These are phyloP conservation scores for Metrosideros polymorpha DNA, from an alignment of 441 rosid species.

Conservation along the genomic window DNA sequence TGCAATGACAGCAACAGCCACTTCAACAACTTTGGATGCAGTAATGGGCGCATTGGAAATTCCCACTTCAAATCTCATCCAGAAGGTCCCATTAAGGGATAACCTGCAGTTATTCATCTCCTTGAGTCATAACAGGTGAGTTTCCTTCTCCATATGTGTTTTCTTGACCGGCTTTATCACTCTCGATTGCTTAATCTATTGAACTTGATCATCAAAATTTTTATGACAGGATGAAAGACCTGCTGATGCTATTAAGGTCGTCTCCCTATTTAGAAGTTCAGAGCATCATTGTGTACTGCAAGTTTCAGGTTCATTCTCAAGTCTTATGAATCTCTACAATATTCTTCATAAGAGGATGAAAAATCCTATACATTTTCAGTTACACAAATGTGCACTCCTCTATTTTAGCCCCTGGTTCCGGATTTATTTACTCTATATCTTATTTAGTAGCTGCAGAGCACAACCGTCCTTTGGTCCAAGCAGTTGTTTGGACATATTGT, in stretches of 20 bases:
- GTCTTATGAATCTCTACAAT: neutral
- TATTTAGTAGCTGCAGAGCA: neutral
- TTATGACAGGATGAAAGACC: conserved; percentile 66
- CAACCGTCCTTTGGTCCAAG: neutral
- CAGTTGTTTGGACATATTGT: neutral
- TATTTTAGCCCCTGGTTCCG: neutral
- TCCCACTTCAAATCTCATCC: conserved; percentile 73
- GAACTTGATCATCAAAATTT: conserved; percentile 9
- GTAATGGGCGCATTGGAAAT: conserved; percentile 89
- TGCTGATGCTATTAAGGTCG: conserved; percentile 58
- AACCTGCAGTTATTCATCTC: conserved; percentile 72
- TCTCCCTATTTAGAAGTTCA: conserved; percentile 45
- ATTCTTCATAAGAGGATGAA: neutral
- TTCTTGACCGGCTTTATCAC: neutral
- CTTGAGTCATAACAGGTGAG: conserved; percentile 68
- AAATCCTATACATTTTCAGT: neutral
- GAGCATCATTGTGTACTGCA: conserved; percentile 92
- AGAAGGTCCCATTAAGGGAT: conserved; percentile 54
- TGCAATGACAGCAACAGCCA: conserved; percentile 98
- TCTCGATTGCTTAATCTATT: neutral
- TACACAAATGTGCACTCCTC: neutral
- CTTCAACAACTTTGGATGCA: conserved; percentile 55
- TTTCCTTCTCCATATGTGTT: neutral
- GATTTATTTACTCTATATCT: neutral
- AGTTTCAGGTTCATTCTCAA: conserved; percentile 59